Conservation (phyloP, 768 basidiomycete genomes). For the Amanita inopinata region DNA sequence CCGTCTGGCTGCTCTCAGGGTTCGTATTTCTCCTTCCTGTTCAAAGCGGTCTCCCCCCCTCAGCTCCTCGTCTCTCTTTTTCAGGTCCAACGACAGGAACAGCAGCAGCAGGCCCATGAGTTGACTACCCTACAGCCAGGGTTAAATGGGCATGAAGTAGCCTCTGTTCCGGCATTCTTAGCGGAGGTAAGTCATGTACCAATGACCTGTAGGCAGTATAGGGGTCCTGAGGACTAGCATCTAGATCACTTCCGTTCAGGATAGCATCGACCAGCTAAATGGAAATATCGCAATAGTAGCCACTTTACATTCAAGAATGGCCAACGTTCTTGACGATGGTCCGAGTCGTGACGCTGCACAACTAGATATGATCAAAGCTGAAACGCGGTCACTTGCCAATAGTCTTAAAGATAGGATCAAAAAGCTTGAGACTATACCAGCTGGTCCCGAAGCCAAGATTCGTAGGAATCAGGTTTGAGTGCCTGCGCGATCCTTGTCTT, state of each 20-base stretch:
- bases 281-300: constrained; percentile 29
- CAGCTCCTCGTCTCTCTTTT: not conserved
- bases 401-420: constrained; percentile 52
- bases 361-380: constrained; percentile 47
- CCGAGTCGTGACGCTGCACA: constrained; percentile 21
- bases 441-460: constrained; percentile 24
- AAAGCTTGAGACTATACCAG: constrained; percentile 31
- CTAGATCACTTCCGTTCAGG: constrained; percentile 34
- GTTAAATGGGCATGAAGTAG: constrained; percentile 13
- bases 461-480: constrained; percentile 27
- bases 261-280: constrained; percentile 28
- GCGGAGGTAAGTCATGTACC: constrained; percentile 22
- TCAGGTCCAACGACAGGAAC: constrained; percentile 23
- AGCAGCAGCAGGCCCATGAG: constrained; percentile 21
- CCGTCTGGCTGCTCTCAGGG: constrained; percentile 29
- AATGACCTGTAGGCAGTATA: not conserved
- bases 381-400: constrained; percentile 51
- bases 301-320: constrained; percentile 26
- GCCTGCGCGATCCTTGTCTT: not conserved
- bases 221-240: not conserved
- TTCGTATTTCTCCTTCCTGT: constrained; percentile 11
- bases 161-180: constrained; percentile 22
- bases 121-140: constrained; percentile 18
- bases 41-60: not conserved
- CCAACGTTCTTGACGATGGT: constrained; percentile 26